Evolutionary conservation across 2,329 filamentous ascomycete species (phyloP).

Genomic region (Colletotrichum tofieldiae): DNA sequence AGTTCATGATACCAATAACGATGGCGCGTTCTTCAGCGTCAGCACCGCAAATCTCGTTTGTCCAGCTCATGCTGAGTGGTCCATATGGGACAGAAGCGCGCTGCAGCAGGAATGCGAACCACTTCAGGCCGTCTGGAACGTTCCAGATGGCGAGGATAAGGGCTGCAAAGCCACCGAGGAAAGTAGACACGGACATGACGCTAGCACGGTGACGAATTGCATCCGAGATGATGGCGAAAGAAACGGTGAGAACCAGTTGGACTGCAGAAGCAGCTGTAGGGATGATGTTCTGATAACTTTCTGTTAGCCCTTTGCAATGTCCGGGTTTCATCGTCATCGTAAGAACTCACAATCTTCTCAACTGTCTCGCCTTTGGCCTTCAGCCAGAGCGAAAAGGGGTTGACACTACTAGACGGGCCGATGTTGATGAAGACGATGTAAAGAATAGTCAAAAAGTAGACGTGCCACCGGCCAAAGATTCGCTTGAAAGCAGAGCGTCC

Average conservation of each 20-base stretch:
- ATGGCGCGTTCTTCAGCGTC: constrained; percentile 39
- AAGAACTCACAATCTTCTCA: constrained; percentile 68
- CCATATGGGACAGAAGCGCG: constrained; percentile 38
- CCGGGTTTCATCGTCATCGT: constrained; percentile 1
- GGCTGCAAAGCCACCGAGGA: constrained; percentile 32
- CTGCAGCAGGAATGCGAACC: constrained; percentile 65
- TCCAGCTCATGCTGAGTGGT: constrained; percentile 37
- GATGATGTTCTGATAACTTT: constrained; percentile 26
- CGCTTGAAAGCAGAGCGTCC: constrained; percentile 51
- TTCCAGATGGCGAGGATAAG: constrained; percentile 68
- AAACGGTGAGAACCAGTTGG: constrained; percentile 36
- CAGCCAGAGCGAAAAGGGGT: constrained; percentile 58
- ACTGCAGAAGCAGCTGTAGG: constrained; percentile 37
- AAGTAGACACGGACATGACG: constrained; percentile 39
- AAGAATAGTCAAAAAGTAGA: constrained; percentile 54
- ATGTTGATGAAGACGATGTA: constrained; percentile 65
- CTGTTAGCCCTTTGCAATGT: background rate
- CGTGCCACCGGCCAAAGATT: constrained; percentile 51
- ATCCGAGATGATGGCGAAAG: constrained; percentile 37
- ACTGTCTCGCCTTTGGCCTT: constrained; percentile 59
- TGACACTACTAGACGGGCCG: constrained; percentile 56
- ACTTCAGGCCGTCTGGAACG: constrained; percentile 68
- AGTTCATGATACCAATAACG: constrained; percentile 41
- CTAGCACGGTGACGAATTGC: constrained; percentile 36
- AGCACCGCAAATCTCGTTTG: constrained; percentile 39